Percentiles rank a stretch among this genome's conserved stretches.
Evolutionary conservation across 2,329 filamentous ascomycete species (phyloP).

Genomic region (Ophiocordyceps camponoti-floridani): DNA sequence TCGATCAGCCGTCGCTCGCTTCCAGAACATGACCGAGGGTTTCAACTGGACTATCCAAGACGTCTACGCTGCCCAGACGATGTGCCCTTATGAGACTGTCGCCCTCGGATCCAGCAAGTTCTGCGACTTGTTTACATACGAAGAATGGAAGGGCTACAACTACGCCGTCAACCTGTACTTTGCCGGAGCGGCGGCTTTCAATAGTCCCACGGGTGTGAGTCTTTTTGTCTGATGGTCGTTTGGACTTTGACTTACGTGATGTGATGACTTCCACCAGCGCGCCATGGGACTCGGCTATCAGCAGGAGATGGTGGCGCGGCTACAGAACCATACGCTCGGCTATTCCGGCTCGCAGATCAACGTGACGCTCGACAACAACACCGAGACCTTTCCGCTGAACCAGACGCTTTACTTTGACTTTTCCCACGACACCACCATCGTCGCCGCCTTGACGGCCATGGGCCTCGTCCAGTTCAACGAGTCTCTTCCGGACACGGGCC

Average conservation of each 20-base stretch:
- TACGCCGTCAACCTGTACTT: conserved; percentile 55
- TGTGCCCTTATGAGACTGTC: conserved; percentile 67
- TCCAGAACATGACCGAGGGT: conserved; percentile 33
- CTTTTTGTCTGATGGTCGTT: not conserved
- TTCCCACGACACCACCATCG: conserved; percentile 59
- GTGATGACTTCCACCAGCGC: conserved; percentile 18
- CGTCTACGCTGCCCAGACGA: conserved; percentile 48
- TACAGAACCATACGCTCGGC: conserved; percentile 45
- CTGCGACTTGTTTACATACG: conserved; percentile 56
- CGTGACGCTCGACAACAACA: conserved; percentile 50
- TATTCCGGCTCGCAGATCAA: conserved; percentile 46
- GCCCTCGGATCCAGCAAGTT: conserved; percentile 58
- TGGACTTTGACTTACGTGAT: not conserved
- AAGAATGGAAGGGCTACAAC: conserved; percentile 56
- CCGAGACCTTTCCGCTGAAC: conserved; percentile 52
- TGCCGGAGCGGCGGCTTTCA: conserved; percentile 41
- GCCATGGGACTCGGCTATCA: conserved; percentile 61
- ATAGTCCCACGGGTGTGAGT: conserved; percentile 41
- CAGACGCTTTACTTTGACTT: conserved; percentile 65
- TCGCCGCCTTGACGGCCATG: conserved; percentile 52
- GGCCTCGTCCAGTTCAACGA: conserved; percentile 51
- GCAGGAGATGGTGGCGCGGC: conserved; percentile 52
- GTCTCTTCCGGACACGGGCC: conserved; percentile 33
- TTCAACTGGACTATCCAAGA: conserved; percentile 48
- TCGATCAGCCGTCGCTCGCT: conserved; percentile 33